Percentiles rank a stretch among this genome's conserved stretches.
Conservation (phyloP, 164 flowering plant species). For the Sedum album region DNA sequence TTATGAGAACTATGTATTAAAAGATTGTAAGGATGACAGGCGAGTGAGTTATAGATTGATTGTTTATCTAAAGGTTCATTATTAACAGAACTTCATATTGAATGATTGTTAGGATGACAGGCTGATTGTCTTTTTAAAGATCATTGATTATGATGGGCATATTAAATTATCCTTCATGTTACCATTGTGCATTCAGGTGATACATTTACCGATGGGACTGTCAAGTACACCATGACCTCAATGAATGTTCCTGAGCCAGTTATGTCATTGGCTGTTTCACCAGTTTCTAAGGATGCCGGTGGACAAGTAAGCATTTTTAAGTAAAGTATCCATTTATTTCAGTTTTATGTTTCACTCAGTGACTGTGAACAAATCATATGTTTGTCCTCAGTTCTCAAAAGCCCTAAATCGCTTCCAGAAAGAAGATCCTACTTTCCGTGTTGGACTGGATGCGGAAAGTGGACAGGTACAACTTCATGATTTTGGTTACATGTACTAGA, state of each 20-base stretch:
- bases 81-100: no score
- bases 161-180: background rate
- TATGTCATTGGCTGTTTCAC: constrained; percentile 93
- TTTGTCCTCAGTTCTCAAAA: constrained; percentile 71
- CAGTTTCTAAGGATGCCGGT: constrained; percentile 93
- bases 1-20: no score
- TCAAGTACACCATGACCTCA: constrained; percentile 95
- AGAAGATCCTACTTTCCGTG: constrained; percentile 99
- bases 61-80: no score
- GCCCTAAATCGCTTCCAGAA: constrained; percentile 96
- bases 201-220: constrained; percentile 93
- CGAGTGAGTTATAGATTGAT: no score
- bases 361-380: constrained; percentile 10
- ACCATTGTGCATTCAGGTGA: constrained; percentile 48
- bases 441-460: constrained; percentile 94
- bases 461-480: constrained; percentile 61
- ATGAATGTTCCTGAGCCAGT: constrained; percentile 99
- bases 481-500: background rate
- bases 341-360: background rate
- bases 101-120: no score
- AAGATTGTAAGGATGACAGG: no score
- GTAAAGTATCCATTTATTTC: background rate
- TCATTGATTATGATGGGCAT: no score
- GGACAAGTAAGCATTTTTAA: constrained; percentile 59
- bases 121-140: no score